phyloP scores from a whole-genome alignment of 129 eudicot species.

The Flaveria brownii region DNA sequence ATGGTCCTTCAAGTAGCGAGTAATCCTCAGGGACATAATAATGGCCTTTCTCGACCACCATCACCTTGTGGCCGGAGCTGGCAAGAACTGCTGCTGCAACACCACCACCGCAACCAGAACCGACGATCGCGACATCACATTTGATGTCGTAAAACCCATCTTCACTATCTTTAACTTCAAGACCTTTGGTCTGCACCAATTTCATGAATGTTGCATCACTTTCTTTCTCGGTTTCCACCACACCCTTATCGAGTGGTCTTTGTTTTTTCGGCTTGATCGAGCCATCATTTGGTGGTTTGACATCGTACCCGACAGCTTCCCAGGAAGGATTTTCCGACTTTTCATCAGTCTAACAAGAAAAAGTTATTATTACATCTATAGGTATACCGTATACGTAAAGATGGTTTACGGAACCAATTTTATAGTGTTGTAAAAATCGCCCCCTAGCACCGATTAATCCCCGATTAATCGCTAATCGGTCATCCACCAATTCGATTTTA shows the following conservation, averaged over 20 bases:
- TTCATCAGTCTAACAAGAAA: slow-evolving; percentile 67
- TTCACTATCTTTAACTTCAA: slow-evolving; percentile 45
- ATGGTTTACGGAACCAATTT: neutral
- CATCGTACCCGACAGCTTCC: slow-evolving; percentile 81
- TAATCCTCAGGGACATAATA: slow-evolving; percentile 72
- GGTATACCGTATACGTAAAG: neutral
- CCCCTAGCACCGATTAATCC: too few species aligned
- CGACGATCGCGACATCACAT: slow-evolving; percentile 86
- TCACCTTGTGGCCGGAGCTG: slow-evolving; percentile 64
- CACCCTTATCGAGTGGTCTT: slow-evolving; percentile 80
- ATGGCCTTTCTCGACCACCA: slow-evolving; percentile 82
- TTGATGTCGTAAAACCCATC: slow-evolving; percentile 43
- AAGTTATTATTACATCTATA: neutral
- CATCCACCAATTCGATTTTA: too few species aligned
- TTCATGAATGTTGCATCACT: slow-evolving; percentile 47
- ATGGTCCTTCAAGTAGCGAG: slow-evolving; percentile 80
- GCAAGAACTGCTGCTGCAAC: slow-evolving; percentile 91
- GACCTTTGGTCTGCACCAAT: slow-evolving; percentile 61
- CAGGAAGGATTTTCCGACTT: slow-evolving; percentile 68
- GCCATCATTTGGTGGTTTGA: slow-evolving; percentile 32
- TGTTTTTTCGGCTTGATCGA: slow-evolving; percentile 28
- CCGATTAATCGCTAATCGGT: too few species aligned
- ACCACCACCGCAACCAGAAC: slow-evolving; percentile 97
- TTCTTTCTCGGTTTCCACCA: slow-evolving; percentile 53
- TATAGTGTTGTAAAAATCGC: too few species aligned